Base-by-base conservation (phyloP, 78 protist genomes). In the Protostelium mycophagum region DNA sequence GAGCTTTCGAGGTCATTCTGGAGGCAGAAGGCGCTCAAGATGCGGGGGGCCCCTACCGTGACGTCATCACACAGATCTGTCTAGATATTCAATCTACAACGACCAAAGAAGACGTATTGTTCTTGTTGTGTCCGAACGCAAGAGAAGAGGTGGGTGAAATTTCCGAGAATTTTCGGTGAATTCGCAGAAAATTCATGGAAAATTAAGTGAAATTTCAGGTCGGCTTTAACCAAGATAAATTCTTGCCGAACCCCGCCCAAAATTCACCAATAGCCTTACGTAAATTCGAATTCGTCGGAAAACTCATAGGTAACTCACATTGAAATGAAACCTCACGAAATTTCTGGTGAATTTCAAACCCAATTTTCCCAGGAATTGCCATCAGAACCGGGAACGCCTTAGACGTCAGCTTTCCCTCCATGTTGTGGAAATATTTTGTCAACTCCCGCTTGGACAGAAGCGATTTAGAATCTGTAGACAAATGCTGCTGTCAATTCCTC, bases 31-130 rank as follows among this genome's bases (percentile, higher is more conserved):
- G 94, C 10, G 96, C 96, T 10, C 83, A 91, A 85, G 96, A 94
- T 91, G 96, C 94, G 38, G 96, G 96, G 35, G 96, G 96, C 28
- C 94, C 94, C 0, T 94, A 94, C 37, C 5, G 96, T 1, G 96
- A 94, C 83, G 87, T 88, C 31, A 89, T 94, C 34, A 94, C 94
- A 9, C 91, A 90, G 37, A 83, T 94, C 29, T 37, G 63, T 0
- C 36, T 84, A 29, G 96, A 94, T 37, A 28, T 94, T 5, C 92
- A 88, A 85, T 51, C 73, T 51, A 16, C 31, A 5, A 51, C 73
- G 73, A 37, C 87, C 28, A 36, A 0, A 28, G 95, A 90, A 28
- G 85, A 87, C 90, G 88, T 84, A 63, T 84, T 93, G n/a, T 89
- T 93, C 29, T 34, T 93, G 34, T 93, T 91, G 36, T 93, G 95